These are phyloP conservation scores for Coix lacrymajobi DNA, from an alignment of 176 grass and related monocot genomes.

Conservation along the genomic window DNA sequence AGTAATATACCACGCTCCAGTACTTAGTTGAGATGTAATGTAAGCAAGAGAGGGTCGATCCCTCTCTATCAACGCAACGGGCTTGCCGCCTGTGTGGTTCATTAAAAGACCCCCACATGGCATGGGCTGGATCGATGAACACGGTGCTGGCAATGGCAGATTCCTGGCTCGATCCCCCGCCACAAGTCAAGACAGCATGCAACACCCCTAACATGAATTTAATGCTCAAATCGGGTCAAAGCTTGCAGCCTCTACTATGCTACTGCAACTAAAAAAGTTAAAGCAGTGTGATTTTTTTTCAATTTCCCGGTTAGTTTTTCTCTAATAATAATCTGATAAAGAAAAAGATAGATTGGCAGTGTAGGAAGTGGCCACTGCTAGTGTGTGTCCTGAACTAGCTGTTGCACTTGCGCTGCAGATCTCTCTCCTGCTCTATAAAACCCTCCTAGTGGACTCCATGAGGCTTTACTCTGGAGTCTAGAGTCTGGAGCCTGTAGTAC, in stretches of 20 bases:
- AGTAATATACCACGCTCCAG: background rate
- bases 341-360: background rate
- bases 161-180: slow-evolving; percentile 12
- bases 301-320: too few relatives aligned
- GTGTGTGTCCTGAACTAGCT: background rate
- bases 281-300: too few relatives aligned
- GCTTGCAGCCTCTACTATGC: slow-evolving; percentile 15
- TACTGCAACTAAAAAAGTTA: background rate
- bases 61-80: background rate
- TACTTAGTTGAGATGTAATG: background rate
- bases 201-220: slow-evolving; percentile 28
- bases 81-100: background rate
- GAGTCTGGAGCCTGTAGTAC: slow-evolving; percentile 57
- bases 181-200: slow-evolving; percentile 21
- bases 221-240: slow-evolving; percentile 47
- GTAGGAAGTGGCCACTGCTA: background rate
- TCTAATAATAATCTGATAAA: background rate
- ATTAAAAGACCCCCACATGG: slow-evolving; percentile 49
- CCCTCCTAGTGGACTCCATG: slow-evolving; percentile 16
- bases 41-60: background rate
- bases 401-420: background rate
- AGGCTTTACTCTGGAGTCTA: slow-evolving; percentile 48
- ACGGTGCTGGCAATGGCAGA: slow-evolving; percentile 32
- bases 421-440: slow-evolving; percentile 28
- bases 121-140: slow-evolving; percentile 41